Percentiles rank a stretch among this genome's conserved stretches.
Evolutionary conservation across 1,284 basidiomycete genomes (phyloP).

Genomic region (Ustilago hordei): DNA sequence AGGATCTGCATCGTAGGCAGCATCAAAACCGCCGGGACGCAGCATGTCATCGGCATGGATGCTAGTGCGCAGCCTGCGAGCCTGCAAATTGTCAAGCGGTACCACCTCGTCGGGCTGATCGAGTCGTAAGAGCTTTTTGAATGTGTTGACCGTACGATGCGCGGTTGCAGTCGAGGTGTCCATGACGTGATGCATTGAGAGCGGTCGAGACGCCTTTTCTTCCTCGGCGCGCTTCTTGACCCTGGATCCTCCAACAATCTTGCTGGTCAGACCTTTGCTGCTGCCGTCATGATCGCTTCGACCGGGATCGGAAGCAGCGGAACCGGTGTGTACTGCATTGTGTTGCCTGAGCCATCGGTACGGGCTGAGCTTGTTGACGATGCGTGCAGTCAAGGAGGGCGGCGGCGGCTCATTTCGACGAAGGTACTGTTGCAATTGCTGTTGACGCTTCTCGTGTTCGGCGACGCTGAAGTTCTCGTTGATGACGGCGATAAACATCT

Average conservation of each 20-base stretch:
- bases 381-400: conserved; percentile 64
- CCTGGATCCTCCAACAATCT: conserved; percentile 48
- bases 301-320: conserved; percentile 22
- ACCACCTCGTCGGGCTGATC: conserved; percentile 77
- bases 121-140: conserved; percentile 59
- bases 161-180: conserved; percentile 36
- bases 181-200: conserved; percentile 37
- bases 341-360: conserved; percentile 78
- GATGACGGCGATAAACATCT: conserved; percentile 98
- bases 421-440: conserved; percentile 78
- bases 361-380: conserved; percentile 82
- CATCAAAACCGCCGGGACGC: conserved; percentile 2
- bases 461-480: conserved; percentile 96
- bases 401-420: conserved; percentile 69
- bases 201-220: conserved; percentile 27
- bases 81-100: conserved; percentile 72
- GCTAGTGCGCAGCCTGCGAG: conserved; percentile 54
- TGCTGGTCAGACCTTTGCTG: conserved; percentile 26
- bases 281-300: conserved; percentile 26
- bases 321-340: conserved; percentile 71
- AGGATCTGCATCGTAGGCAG: conserved; percentile 41
- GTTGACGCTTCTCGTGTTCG: conserved; percentile 86
- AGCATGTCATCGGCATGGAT: conserved; percentile 54
- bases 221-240: conserved; percentile 25
- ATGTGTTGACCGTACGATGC: conserved; percentile 45